Evolutionary conservation across 2,329 filamentous ascomycete genomes (phyloP).

Genomic region (Trichoderma sp.): DNA sequence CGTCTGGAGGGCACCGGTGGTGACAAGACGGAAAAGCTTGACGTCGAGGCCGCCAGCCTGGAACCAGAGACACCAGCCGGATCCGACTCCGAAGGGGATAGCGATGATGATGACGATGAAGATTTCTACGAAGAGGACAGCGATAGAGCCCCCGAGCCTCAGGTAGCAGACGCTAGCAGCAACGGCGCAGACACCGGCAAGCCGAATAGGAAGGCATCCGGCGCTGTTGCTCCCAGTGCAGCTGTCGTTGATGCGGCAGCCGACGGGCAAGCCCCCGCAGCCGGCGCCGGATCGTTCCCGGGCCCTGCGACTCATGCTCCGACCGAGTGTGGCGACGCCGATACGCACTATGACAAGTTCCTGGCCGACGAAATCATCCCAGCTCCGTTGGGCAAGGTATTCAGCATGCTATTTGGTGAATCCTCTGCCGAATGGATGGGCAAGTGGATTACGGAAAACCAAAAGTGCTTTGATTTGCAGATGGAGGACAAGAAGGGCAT

Average conservation of each 20-base stretch:
- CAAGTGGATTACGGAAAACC: constrained; percentile 80
- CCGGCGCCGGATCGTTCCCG: constrained; percentile 65
- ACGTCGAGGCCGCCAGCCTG: constrained; percentile 41
- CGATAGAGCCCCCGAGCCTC: constrained; percentile 66
- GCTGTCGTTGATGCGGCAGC: constrained; percentile 47
- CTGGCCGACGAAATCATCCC: constrained; percentile 82
- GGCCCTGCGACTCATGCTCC: constrained; percentile 78
- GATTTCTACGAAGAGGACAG: constrained; percentile 79
- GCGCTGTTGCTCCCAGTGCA: constrained; percentile 43
- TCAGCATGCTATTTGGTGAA: constrained; percentile 81
- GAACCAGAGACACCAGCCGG: constrained; percentile 47
- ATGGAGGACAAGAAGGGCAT: constrained; percentile 82
- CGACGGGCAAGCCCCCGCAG: constrained; percentile 42
- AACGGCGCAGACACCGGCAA: constrained; percentile 58
- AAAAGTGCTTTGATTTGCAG: constrained; percentile 85
- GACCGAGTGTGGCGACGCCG: constrained; percentile 79
- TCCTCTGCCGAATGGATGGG: constrained; percentile 77
- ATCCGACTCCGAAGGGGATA: constrained; percentile 58
- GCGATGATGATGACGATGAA: constrained; percentile 61
- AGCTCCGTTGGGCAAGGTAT: constrained; percentile 89
- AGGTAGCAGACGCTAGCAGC: constrained; percentile 38
- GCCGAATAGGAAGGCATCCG: constrained; percentile 70
- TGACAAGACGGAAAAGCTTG: constrained; percentile 86
- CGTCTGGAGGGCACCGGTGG: constrained; percentile 76
- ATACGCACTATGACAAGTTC: constrained; percentile 77